A percentile compares a stretch with the other conserved stretches of the same genome.
These are phyloP conservation scores for Crepidotus variabilis DNA, from an alignment of 768 basidiomycete species.

Conservation along the genomic window DNA sequence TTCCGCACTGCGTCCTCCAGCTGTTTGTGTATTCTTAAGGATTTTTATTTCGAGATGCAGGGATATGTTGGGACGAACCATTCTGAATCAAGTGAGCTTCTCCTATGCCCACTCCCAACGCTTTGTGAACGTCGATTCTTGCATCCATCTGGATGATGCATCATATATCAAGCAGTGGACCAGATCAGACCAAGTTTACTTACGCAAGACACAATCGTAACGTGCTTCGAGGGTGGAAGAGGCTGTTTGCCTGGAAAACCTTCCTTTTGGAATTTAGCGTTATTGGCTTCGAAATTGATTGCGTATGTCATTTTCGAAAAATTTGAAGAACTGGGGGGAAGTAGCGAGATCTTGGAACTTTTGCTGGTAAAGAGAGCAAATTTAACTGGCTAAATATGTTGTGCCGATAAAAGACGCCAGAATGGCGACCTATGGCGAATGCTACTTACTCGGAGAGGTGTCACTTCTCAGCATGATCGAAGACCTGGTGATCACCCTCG, in stretches of 20 bases:
- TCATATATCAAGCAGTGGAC: background rate
- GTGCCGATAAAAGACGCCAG: too few relatives aligned
- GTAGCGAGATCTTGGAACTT: too few relatives aligned
- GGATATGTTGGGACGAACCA: slow-evolving; percentile 36
- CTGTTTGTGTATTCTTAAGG: background rate
- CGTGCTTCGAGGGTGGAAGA: slow-evolving; percentile 31
- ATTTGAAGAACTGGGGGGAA: too few relatives aligned
- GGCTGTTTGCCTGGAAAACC: slow-evolving; percentile 40
- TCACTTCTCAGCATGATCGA: too few relatives aligned
- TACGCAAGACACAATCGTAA: slow-evolving; percentile 23
- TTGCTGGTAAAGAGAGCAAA: too few relatives aligned
- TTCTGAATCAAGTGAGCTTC: slow-evolving; percentile 74
- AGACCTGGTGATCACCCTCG: too few relatives aligned
- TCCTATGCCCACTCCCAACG: slow-evolving; percentile 57
- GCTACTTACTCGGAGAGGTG: too few relatives aligned
- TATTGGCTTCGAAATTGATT: slow-evolving; percentile 32
- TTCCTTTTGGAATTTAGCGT: slow-evolving; percentile 39
- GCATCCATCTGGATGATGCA: slow-evolving; percentile 66
- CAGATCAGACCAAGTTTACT: background rate
- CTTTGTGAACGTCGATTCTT: slow-evolving; percentile 57
- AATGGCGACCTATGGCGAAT: too few relatives aligned
- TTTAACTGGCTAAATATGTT: too few relatives aligned
- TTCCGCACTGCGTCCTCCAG: slow-evolving; percentile 41
- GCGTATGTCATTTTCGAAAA: background rate
- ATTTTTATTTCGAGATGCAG: too few relatives aligned